Evolutionary conservation across 2,329 filamentous ascomycete species (phyloP).

Genomic region (Graphiopsis chlorocephala): DNA sequence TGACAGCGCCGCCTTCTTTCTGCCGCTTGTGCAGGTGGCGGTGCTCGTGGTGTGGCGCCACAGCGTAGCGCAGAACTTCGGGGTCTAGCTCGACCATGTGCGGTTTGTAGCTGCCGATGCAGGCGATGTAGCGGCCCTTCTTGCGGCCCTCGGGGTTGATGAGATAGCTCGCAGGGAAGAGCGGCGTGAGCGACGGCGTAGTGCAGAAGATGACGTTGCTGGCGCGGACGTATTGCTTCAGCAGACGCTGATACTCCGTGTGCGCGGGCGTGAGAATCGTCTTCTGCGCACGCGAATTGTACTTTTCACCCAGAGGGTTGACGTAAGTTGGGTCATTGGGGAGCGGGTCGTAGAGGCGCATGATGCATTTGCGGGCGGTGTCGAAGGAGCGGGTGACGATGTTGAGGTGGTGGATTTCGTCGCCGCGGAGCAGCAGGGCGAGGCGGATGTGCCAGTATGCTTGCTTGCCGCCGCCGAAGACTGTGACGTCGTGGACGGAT

Average conservation of each 20-base stretch:
- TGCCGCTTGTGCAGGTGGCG: constrained; percentile 64
- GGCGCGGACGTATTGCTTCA: constrained; percentile 67
- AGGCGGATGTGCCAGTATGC: constrained; percentile 93
- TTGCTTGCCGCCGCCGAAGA: constrained; percentile 86
- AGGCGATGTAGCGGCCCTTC: constrained; percentile 69
- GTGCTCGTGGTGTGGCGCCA: constrained; percentile 51
- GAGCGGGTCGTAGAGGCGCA: constrained; percentile 52
- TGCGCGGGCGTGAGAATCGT: constrained; percentile 68
- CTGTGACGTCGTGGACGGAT: constrained; percentile 70
- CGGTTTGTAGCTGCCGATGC: constrained; percentile 67
- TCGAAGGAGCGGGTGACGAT: constrained; percentile 76
- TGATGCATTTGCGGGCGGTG: constrained; percentile 52
- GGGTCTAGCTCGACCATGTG: constrained; percentile 82
- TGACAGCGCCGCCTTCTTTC: constrained; percentile 57
- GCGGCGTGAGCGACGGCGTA: constrained; percentile 68
- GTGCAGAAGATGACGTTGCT: constrained; percentile 87
- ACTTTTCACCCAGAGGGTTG: constrained; percentile 35
- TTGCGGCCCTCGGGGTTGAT: constrained; percentile 68
- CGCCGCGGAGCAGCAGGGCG: constrained; percentile 67
- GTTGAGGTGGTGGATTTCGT: constrained; percentile 73
- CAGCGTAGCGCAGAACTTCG: constrained; percentile 67
- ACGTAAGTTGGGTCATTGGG: constrained; percentile 35
- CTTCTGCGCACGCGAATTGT: constrained; percentile 56
- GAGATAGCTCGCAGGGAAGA: constrained; percentile 73
- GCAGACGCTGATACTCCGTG: constrained; percentile 63